Evolutionary conservation across 129 eudicot genomes (phyloP), one percentile per base, ranked within the genome.

Genomic region (Logfia minima): DNA sequence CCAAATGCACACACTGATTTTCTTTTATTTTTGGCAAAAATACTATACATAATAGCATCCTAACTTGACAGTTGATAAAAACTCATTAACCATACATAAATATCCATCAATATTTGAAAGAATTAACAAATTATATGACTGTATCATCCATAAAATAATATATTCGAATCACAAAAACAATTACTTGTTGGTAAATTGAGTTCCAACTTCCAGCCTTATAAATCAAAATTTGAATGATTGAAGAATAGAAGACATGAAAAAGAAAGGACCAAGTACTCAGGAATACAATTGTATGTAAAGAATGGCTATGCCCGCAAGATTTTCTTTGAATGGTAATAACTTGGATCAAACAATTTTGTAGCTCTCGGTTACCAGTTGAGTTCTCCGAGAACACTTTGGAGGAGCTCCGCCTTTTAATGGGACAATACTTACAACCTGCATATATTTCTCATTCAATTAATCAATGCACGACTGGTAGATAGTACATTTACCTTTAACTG

Each of bases 351-450:
- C 92, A 48, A 95, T 89, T 85, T 95, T 96, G 87, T 89, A 95
- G 71, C 81, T 89, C 71, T 94, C 97, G 1, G 97, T 87, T 65
- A 86, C 71, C 10, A 95, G 84, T 70, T 81, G 80, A 22, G 87
- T 83, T 81, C 99, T 91, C 82, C 91, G 92, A 55, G 94, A 75
- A 81, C 68, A 89, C 87, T 85, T 89, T n/a, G 99, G 99, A 41
- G 92, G 86, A 32, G 88, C 63, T 63, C 93, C 97, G 31, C 94
- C 93, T 82, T 79, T 91, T 77, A 89, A 81, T 19, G 97, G 97
- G 83, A 91, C 79, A 52, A 95, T 73, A 62, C 80, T 91, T 66
- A 82, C 72, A 69, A 95, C 96, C 99, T 94, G 77, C 75, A 80
- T n/a, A 58, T 14, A 37, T 55, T 65, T 71, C 17, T 7, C 32